phyloP scores from a whole-genome alignment of 768 basidiomycete genomes.

The Leccinellum albellum region DNA sequence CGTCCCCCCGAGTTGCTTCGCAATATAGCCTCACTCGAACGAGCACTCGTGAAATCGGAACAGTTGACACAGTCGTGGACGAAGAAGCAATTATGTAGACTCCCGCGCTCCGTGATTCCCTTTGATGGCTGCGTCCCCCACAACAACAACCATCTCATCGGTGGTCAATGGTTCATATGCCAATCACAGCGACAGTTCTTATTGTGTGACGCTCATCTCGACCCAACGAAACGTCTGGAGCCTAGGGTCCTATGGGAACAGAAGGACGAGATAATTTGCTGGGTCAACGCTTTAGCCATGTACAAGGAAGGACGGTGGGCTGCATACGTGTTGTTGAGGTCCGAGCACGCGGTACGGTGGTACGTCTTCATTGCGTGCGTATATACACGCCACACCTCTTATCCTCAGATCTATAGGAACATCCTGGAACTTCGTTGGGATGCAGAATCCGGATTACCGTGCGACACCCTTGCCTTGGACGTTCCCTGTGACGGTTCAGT shows the following conservation, averaged over 20 bases:
- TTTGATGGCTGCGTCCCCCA: not conserved
- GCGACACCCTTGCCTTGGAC: not conserved
- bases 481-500: not conserved
- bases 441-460: not conserved
- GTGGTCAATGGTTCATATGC: not conserved
- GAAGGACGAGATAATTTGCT: not conserved
- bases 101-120: not conserved
- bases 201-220: not conserved
- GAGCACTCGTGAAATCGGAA: not conserved
- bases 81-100: not conserved
- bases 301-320: not conserved
- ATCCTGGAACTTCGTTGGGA: not conserved
- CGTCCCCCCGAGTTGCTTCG: not conserved
- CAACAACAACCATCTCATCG: not conserved
- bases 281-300: not conserved
- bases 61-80: not conserved
- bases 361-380: not conserved
- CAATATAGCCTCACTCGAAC: not conserved
- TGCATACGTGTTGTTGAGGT: not conserved
- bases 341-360: not conserved
- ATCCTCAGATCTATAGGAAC: not conserved
- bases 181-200: not conserved
- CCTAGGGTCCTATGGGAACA: not conserved
- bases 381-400: not conserved
- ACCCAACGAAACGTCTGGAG: not conserved